Evolutionary conservation across 176 grass and related monocot genomes (phyloP).

Genomic region (Miscanthus lutarioriparius): DNA sequence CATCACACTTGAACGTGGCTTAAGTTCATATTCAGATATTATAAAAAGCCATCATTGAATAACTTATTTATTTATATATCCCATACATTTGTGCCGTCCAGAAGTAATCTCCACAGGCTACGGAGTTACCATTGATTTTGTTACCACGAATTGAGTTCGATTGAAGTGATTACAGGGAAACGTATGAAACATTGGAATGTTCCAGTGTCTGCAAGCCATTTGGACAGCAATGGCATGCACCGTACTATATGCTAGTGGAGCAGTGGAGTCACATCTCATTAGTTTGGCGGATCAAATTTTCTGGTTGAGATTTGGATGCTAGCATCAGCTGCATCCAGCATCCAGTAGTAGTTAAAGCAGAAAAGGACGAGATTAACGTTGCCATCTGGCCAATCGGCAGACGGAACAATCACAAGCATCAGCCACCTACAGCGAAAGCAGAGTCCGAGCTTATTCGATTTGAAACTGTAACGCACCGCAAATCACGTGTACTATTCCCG

Average conservation of each 20-base stretch:
- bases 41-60: background rate
- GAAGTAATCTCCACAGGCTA: background rate
- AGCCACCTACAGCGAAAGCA: constrained; percentile 16
- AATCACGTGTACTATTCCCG: background rate
- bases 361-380: background rate
- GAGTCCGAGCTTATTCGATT: background rate
- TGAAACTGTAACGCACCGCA: constrained; percentile 7
- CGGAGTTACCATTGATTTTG: background rate
- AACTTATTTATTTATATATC: no score
- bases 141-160: background rate
- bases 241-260: background rate
- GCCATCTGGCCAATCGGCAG: constrained; percentile 4
- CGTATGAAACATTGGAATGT: background rate
- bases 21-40: background rate
- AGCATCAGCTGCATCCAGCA: background rate
- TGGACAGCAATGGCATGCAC: background rate
- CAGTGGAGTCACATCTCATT: background rate
- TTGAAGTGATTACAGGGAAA: background rate
- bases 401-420: constrained; percentile 5
- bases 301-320: background rate
- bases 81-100: background rate
- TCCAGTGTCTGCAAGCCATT: background rate
- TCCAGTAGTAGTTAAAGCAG: background rate
- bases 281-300: background rate
- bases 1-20: background rate